Conservation (phyloP, 371 early-diverging fungal genomes). For the Scutellospora calospora region DNA sequence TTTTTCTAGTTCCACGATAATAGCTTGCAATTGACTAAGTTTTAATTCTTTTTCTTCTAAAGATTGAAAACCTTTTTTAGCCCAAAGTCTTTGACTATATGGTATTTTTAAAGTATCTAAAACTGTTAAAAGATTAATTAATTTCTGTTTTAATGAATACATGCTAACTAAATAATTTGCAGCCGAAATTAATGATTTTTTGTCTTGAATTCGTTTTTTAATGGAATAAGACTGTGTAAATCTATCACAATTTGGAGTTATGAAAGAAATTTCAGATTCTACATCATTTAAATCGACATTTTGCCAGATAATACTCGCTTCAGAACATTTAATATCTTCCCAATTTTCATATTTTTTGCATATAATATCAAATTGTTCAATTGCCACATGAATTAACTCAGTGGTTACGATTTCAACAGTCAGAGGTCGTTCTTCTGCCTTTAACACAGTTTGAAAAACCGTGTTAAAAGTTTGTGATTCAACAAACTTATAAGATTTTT, state of each 20-base stretch:
- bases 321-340: constrained; percentile 18
- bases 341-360: neutral
- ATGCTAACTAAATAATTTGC: too few species aligned
- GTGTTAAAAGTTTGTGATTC: constrained; percentile 11
- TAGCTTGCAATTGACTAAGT: neutral
- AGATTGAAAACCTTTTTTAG: neutral
- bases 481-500: neutral
- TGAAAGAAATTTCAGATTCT: neutral
- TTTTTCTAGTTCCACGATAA: neutral
- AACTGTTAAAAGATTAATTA: neutral
- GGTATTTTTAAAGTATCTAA: neutral
- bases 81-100: neutral
- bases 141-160: neutral
- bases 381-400: neutral
- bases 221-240: neutral
- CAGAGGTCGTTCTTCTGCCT: neutral
- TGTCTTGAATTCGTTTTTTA: neutral
- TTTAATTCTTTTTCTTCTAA: neutral
- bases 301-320: constrained; percentile 2
- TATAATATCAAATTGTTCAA: neutral
- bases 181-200: neutral
- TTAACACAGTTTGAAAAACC: constrained; percentile 14
- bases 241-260: neutral
- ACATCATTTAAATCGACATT: neutral
- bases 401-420: neutral